These are phyloP conservation scores for Penicillium diatomitis DNA, from an alignment of 495 filamentous ascomycete genomes.

Conservation along the genomic window DNA sequence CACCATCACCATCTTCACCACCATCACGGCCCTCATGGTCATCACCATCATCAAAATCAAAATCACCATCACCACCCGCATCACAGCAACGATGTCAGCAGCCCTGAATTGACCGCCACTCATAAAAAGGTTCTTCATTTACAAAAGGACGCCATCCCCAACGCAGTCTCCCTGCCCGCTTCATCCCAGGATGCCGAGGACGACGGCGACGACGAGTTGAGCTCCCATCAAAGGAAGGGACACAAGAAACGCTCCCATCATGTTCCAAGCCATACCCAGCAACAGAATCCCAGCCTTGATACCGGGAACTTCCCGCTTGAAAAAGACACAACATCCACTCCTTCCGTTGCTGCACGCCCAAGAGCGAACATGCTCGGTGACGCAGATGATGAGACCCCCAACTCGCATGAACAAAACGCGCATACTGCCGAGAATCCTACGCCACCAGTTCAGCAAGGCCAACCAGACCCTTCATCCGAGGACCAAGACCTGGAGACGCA, in stretches of 20 bases:
- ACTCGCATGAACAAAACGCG: conserved; percentile 3
- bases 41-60: no score
- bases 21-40: not conserved
- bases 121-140: no score
- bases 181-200: conserved; percentile 16
- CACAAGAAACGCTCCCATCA: conserved; percentile 19
- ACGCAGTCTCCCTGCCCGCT: not conserved
- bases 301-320: not conserved
- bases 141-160: not conserved
- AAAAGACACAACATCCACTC: conserved; percentile 5
- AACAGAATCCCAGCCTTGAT: conserved; percentile 7
- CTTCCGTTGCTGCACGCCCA: conserved; percentile 29
- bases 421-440: not conserved
- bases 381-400: conserved; percentile 18
- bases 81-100: no score
- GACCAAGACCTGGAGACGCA: conserved; percentile 17
- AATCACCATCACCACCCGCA: no score
- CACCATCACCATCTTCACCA: not conserved
- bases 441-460: not conserved
- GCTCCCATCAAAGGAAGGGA: conserved; percentile 21
- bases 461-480: conserved; percentile 4
- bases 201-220: conserved; percentile 46
- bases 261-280: conserved; percentile 16
- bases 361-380: conserved; percentile 34
- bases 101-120: no score